phyloP scores from a whole-genome alignment of 345 rosid species.

The Salix caprea region DNA sequence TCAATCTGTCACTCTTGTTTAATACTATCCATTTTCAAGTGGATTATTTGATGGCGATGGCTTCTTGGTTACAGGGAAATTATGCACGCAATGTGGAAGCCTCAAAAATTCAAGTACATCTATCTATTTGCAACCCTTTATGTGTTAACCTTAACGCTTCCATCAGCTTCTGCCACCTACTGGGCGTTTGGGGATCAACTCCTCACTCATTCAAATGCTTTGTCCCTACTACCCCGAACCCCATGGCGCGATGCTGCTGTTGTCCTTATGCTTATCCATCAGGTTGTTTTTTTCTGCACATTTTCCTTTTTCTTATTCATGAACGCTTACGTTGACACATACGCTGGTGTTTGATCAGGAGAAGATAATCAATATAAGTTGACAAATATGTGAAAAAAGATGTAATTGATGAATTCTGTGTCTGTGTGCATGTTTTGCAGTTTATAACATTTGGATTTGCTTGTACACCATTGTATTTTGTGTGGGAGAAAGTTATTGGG shows the following conservation, averaged over 20 bases:
- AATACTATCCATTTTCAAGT: neutral
- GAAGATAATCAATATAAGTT: neutral
- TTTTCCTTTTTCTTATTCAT: neutral
- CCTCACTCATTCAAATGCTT: constrained; percentile 70
- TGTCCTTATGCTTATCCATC: constrained; percentile 78
- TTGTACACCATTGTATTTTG: constrained; percentile 77
- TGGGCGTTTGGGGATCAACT: constrained; percentile 89
- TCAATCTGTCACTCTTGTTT: neutral
- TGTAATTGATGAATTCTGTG: neutral
- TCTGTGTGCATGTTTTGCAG: constrained; percentile 29
- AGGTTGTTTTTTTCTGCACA: constrained; percentile 33
- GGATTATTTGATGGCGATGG: neutral
- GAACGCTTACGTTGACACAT: neutral
- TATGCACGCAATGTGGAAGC: constrained; percentile 93
- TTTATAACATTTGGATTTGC: constrained; percentile 87
- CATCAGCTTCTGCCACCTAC: constrained; percentile 65
- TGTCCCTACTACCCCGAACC: constrained; percentile 57
- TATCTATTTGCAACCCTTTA: constrained; percentile 69
- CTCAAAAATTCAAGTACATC: constrained; percentile 75
- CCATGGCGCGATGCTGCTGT: constrained; percentile 76
- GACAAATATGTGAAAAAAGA: neutral
- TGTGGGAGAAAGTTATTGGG: constrained; percentile 84
- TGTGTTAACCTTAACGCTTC: constrained; percentile 77
- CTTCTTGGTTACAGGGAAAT: constrained; percentile 47
- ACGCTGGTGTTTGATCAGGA: neutral